Evolutionary conservation across 2,329 filamentous ascomycete genomes (phyloP).

Genomic region (Talaromyces sp.): DNA sequence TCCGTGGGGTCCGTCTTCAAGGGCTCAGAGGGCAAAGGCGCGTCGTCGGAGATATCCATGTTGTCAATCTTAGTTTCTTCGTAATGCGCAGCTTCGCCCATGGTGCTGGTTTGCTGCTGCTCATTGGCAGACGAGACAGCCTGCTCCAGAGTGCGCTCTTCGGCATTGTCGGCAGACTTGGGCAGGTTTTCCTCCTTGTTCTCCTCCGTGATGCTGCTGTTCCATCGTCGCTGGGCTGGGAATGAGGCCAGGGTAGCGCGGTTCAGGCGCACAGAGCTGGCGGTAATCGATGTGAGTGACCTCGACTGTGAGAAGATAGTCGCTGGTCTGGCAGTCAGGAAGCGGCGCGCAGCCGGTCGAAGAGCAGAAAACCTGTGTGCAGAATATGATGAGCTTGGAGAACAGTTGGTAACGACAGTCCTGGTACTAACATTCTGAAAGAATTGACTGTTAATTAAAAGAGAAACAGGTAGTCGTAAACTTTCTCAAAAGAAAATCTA

Average conservation of each 20-base stretch:
- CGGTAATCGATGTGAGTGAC: slow-evolving; percentile 30
- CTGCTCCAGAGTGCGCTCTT: not conserved
- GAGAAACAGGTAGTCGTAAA: not conserved
- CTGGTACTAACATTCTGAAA: not conserved
- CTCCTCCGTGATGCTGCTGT: slow-evolving; percentile 33
- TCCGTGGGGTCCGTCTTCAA: not conserved
- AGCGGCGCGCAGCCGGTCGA: slow-evolving; percentile 52
- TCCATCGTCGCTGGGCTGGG: slow-evolving; percentile 39
- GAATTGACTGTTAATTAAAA: not conserved
- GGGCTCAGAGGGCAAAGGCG: not conserved
- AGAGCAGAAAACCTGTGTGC: slow-evolving; percentile 47
- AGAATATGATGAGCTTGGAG: not conserved
- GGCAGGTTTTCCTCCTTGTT: not conserved
- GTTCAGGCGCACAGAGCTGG: not conserved
- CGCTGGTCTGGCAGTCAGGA: slow-evolving; percentile 43
- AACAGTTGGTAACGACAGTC: not conserved
- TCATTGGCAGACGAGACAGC: not conserved
- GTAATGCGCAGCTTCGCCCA: not conserved
- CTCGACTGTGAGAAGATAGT: slow-evolving; percentile 38
- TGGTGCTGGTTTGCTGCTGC: not conserved
- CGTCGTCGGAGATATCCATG: not conserved
- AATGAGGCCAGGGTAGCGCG: not conserved
- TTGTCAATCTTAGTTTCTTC: not conserved
- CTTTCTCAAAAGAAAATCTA: not conserved
- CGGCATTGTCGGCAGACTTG: not conserved